phyloP scores from a whole-genome alignment of 768 basidiomycete genomes.

The Mrakia hoshinonis region DNA sequence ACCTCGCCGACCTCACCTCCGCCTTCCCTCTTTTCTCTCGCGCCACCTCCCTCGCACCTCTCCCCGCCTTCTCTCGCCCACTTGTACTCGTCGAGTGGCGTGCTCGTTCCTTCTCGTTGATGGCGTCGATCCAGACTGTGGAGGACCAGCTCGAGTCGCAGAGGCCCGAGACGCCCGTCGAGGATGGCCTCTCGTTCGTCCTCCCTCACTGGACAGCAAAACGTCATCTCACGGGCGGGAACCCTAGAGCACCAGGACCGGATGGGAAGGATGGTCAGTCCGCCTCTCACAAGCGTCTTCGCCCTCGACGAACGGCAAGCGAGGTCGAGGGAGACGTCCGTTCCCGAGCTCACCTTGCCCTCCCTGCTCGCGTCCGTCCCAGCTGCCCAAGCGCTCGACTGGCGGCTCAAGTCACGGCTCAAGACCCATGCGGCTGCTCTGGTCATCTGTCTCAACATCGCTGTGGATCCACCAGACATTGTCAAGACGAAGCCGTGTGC shows the following conservation, averaged over 20 bases:
- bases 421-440: conserved; percentile 79
- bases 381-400: conserved; percentile 45
- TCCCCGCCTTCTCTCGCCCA: neutral
- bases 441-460: conserved; percentile 90
- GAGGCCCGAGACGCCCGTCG: conserved; percentile 1
- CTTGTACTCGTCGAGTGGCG: neutral
- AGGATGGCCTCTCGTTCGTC: conserved; percentile 30
- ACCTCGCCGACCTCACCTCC: neutral
- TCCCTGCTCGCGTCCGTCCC: conserved; percentile 39
- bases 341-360: neutral
- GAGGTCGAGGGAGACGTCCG: neutral
- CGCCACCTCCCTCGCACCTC: neutral
- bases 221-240: conserved; percentile 82
- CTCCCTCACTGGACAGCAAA: conserved; percentile 47
- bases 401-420: conserved; percentile 78
- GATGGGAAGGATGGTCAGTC: neutral
- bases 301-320: conserved; percentile 14
- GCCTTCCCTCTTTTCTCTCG: neutral
- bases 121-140: neutral
- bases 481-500: conserved; percentile 97
- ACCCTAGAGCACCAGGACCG: conserved; percentile 59
- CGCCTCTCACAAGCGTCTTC: neutral
- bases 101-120: neutral
- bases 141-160: neutral
- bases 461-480: conserved; percentile 93